phyloP scores from a whole-genome alignment of 2,329 filamentous ascomycete species.

The Microdochium bolleyi region DNA sequence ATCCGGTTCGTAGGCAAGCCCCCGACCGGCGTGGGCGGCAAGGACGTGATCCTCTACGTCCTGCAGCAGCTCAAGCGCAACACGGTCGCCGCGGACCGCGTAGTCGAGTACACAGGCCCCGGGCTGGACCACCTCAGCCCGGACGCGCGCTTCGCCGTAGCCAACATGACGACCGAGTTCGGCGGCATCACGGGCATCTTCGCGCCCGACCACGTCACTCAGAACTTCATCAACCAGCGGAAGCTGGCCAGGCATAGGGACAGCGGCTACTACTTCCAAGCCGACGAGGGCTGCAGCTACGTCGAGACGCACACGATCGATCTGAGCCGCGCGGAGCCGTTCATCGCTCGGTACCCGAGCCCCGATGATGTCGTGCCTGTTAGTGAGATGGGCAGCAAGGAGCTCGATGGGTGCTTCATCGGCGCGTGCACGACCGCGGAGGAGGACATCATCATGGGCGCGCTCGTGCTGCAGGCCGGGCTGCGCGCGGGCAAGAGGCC shows the following conservation, averaged over 20 bases:
- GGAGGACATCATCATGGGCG: conserved; percentile 33
- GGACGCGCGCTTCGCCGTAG: conserved; percentile 36
- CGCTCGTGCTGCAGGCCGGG: conserved; percentile 28
- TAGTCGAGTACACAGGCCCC: conserved; percentile 35
- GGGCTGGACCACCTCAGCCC: conserved; percentile 27
- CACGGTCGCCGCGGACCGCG: conserved; percentile 32
- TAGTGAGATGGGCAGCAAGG: conserved; percentile 16
- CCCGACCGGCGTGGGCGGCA: conserved; percentile 28
- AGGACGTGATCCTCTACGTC: conserved; percentile 36
- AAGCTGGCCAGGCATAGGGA: conserved; percentile 22
- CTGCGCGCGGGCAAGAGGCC: conserved; percentile 21
- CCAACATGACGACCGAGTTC: conserved; percentile 37
- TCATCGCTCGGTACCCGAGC: conserved; percentile 29
- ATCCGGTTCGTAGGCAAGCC: conserved; percentile 30
- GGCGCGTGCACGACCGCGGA: conserved; percentile 37
- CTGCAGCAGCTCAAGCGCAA: conserved; percentile 33
- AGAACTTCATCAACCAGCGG: conserved; percentile 23
- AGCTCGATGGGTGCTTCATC: conserved; percentile 34
- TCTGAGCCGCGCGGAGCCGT: conserved; percentile 25
- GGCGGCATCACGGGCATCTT: conserved; percentile 34
- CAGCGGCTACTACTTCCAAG: conserved; percentile 25
- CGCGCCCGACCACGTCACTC: conserved; percentile 26
- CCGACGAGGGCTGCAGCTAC: conserved; percentile 29
- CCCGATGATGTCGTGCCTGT: conserved; percentile 35
- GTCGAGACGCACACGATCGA: conserved; percentile 26